phyloP scores from a whole-genome alignment of 2,329 filamentous ascomycete species.

The Mycocentrospora acerina region DNA sequence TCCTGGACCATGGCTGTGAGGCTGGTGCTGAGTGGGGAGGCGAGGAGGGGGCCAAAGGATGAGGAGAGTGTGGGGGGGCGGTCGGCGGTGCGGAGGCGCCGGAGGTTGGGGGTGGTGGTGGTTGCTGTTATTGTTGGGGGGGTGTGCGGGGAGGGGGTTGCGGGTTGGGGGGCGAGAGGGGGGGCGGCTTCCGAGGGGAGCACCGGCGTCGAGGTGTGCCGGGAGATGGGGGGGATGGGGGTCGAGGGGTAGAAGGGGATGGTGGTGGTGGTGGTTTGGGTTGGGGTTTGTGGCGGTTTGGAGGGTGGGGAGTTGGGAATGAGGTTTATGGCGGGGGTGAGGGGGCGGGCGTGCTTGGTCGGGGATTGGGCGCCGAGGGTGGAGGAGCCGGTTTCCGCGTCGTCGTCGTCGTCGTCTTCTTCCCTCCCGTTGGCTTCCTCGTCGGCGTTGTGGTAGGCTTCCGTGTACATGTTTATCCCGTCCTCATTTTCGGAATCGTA shows the following conservation, averaged over 20 bases:
- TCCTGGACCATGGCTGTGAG: slow-evolving; percentile 67
- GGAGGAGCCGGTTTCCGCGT: slow-evolving; percentile 22
- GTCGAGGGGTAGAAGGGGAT: slow-evolving; percentile 3
- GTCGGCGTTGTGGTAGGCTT: slow-evolving; percentile 37
- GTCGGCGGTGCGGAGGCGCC: slow-evolving; percentile 34
- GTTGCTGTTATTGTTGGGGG: slow-evolving; percentile 17
- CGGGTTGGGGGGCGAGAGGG: slow-evolving; percentile 7
- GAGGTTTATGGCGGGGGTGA: slow-evolving; percentile 28
- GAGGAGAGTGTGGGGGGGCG: too few relatives aligned
- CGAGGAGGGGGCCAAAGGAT: slow-evolving; percentile 61
- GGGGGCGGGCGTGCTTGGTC: slow-evolving; percentile 16
- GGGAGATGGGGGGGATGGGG: slow-evolving; percentile 15
- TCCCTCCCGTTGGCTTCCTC: slow-evolving; percentile 17
- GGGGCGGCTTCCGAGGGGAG: slow-evolving; percentile 32
- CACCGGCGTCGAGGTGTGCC: slow-evolving; percentile 32
- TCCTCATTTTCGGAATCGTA: slow-evolving; percentile 44
- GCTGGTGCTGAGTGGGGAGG: slow-evolving; percentile 61
- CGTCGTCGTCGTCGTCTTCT: too few relatives aligned
- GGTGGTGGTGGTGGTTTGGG: slow-evolving; percentile 27
- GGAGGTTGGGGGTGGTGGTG: slow-evolving; percentile 21
- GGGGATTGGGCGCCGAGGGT: slow-evolving; percentile 26
- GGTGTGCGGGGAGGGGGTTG: slow-evolving; percentile 12
- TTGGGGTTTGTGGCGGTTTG: slow-evolving; percentile 21
- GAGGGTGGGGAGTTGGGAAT: slow-evolving; percentile 16
- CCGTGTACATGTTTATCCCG: slow-evolving; percentile 45